phyloP scores from a whole-genome alignment of 2,329 filamentous ascomycete species.

The Ceratocystis variospora region DNA sequence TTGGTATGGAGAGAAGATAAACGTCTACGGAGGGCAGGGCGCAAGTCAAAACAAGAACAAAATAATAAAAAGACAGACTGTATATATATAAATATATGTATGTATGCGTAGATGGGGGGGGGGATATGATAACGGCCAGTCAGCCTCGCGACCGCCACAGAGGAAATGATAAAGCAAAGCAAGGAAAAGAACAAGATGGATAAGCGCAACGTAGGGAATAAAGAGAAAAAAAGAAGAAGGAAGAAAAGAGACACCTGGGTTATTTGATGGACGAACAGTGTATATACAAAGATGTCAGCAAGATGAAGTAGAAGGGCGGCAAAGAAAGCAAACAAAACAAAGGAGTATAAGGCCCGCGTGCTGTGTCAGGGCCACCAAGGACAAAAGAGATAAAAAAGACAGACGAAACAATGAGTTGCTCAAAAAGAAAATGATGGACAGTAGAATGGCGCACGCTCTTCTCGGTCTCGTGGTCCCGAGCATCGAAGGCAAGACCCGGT shows the following conservation, averaged over 20 bases:
- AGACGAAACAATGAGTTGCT: not conserved
- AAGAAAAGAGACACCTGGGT: not conserved
- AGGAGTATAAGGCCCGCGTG: not conserved
- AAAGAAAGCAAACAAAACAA: not conserved
- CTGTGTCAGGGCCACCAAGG: not conserved
- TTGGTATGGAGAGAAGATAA: no score
- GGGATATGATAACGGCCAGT: not conserved
- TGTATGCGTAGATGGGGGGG: not conserved
- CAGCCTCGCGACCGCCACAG: not conserved
- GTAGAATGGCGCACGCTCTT: not conserved
- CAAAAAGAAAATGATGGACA: constrained; percentile 5
- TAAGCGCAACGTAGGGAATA: not conserved
- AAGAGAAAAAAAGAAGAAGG: constrained; percentile 7
- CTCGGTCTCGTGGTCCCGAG: not conserved
- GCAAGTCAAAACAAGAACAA: not conserved
- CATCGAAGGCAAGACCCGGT: no score
- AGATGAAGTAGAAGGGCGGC: not conserved
- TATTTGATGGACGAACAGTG: not conserved
- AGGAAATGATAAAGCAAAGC: not conserved
- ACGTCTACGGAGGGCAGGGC: no score
- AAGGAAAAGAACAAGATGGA: not conserved
- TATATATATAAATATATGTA: not conserved
- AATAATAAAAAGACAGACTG: not conserved
- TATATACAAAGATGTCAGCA: not conserved
- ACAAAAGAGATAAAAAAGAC: not conserved